Percentiles rank a stretch among this genome's conserved stretches.
Conservation (phyloP, 1,284 basidiomycete species). For the Cryptococcus hybrid region DNA sequence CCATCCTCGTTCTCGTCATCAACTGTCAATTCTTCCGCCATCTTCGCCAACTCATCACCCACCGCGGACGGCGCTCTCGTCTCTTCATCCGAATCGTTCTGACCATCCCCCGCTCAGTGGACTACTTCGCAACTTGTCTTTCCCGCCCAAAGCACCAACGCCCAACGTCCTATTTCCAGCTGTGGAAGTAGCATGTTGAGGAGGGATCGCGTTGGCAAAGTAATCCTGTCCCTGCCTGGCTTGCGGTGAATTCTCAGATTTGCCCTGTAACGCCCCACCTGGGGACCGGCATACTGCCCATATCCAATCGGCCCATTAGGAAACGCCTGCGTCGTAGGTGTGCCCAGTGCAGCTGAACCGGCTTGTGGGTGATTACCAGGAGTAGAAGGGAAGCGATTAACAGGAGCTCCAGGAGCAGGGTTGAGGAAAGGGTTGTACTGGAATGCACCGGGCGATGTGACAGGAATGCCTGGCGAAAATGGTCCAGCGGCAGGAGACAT, state of each 20-base stretch:
- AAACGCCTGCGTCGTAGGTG: conserved; percentile 45
- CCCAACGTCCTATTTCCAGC: too few species aligned
- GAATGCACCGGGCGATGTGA: conserved; percentile 39
- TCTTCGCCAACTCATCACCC: conserved; percentile 1
- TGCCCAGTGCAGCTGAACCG: conserved; percentile 40
- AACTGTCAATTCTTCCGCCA: not conserved
- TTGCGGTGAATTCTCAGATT: not conserved
- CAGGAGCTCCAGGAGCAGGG: conserved; percentile 50
- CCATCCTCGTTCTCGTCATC: not conserved
- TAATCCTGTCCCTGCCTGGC: conserved; percentile 26
- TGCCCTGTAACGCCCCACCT: conserved; percentile 11
- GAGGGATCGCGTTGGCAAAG: conserved; percentile 22
- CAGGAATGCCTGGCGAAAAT: conserved; percentile 48
- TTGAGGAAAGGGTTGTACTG: conserved; percentile 48
- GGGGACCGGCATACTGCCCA: conserved; percentile 22
- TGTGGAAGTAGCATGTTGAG: too few species aligned
- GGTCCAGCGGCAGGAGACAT: conserved; percentile 42
- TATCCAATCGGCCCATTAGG: conserved; percentile 17
- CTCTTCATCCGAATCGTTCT: not conserved
- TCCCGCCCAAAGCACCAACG: not conserved
- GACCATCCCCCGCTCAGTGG: not conserved
- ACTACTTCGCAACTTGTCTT: not conserved
- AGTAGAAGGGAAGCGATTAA: conserved; percentile 24
- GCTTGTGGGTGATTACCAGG: not conserved
- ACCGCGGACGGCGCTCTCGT: not conserved